Evolutionary conservation across 2,329 filamentous ascomycete species (phyloP), one percentile per base, ranked within the genome.

Genomic region (Teratosphaeria nubilosa): DNA sequence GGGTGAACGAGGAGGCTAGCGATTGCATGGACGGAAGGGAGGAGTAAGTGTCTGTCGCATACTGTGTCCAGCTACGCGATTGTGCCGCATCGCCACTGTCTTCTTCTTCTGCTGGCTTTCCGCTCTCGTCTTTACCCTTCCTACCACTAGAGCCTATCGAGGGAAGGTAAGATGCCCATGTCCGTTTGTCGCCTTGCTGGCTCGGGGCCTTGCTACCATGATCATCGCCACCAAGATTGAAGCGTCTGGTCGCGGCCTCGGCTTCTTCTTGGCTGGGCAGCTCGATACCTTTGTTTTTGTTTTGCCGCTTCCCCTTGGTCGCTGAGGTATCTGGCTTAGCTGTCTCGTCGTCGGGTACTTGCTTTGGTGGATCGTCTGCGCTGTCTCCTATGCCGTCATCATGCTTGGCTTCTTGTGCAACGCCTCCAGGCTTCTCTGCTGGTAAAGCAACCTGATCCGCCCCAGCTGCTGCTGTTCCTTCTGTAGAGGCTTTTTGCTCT

Each of bases 191-290:
- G 41, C 71, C 69, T 54, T 71, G 63, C 48, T 67, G 60, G 58
- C 68, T 70, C 57, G 67, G 55, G 30, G 45, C 45, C 54, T 34
- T 53, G 32, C 51, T 60, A 13, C 58, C 57, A 53, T 63, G 62
- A 30, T 60, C 61, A 5, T 41, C n/a, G 5, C 16, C 58, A 16
- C 61, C 45, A 16, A 61, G 55, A 45, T 66, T 60, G 60, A 65
- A 68, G 16, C 64, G 62, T 60, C 59, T 57, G 2, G 69, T 71
- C 1, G 65, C 66, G 16, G 65, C 68, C 60, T 72, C 70, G 14
- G 70, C 70, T 41, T 72, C 70, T 56, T 70, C 70, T 59, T 72
- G 70, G 55, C 68, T 71, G 1, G 70, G 70, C 25, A 72, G 61
- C 2, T 69, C 68, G 45, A 70, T 62, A n/a, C 54, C 53, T 51